Base-by-base conservation (phyloP, 805 yeast genomes). In the Candida pseudofarinosa region DNA sequence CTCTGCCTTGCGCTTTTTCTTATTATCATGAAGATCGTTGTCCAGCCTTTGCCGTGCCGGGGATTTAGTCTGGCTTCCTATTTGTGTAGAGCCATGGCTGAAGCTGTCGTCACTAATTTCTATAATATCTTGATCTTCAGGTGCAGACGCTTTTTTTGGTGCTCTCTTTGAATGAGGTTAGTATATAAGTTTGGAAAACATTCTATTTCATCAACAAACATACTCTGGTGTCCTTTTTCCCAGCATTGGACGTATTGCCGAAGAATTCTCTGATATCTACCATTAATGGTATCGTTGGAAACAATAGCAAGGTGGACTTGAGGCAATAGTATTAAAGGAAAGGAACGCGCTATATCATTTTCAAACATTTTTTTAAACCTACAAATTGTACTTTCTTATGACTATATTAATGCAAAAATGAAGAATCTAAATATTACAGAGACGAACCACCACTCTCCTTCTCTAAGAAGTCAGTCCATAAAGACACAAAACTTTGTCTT, bases 381-480 rank as follows among this genome's bases (percentile, higher is more conserved):
- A 23, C 28, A 10, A 23, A 10, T 10, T 6, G 10, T 23, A 23
- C 28, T 23, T 23, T 23, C 28, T 7, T 23, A 23, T 23, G 28
- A 23, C 28, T 23, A 23, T 23, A 23, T 23, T 23, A 23, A 23
- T 23, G 28, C 28, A 23, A 23, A 23, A 23, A n/a, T 23, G 6
- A 23, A 23, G 10, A 23, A 23, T 23, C 28, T 23, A 23, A 10
- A 7, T 23, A 23, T 23, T 32, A 35, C 42, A 33, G 28, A 23
- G 28, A 23, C 28, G 28, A 23, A 23, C 28, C 28, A 32, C 33
- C 46, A 1, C 87, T 78, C 60, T 85, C 91, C 52, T 80, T 83
- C 53, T 85, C 91, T 49, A 85, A 65, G 49, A 77, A 85, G 39
- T 85, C 91, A 0, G 91, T 85, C 93, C 93, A 85, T 39, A 84